Evolutionary conservation across 2,329 filamentous ascomycete genomes (phyloP).

Genomic region (Cladophialophora psammophila): DNA sequence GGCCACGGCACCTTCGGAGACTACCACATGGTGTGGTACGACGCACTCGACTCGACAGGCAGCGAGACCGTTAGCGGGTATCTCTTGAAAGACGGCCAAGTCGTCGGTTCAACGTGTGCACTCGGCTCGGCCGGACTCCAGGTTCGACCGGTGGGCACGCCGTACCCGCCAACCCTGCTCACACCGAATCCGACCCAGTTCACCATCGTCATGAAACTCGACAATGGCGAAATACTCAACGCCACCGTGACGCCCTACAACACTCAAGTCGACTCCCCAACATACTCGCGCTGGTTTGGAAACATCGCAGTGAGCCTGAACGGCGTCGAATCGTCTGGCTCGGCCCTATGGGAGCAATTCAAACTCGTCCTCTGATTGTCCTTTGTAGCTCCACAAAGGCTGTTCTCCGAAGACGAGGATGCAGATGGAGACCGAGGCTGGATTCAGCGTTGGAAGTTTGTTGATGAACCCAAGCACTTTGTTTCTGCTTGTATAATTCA

Average conservation of each 20-base stretch:
- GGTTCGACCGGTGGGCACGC: slow-evolving; percentile 32
- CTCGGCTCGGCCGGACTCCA: slow-evolving; percentile 21
- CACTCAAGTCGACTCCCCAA: slow-evolving; percentile 18
- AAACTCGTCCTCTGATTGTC: neutral
- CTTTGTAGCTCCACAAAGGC: neutral
- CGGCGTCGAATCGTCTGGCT: neutral
- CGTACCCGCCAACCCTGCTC: slow-evolving; percentile 37
- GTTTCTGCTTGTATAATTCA: too few species aligned
- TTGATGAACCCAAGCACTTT: too few species aligned
- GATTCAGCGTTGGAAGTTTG: neutral
- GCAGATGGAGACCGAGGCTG: neutral
- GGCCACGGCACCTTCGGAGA: slow-evolving; percentile 54
- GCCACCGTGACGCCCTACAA: slow-evolving; percentile 12
- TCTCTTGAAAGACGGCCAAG: slow-evolving; percentile 43
- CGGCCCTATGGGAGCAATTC: slow-evolving; percentile 13
- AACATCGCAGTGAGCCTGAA: slow-evolving; percentile 11
- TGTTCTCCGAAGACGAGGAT: neutral
- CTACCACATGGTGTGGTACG: slow-evolving; percentile 57
- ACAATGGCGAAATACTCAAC: slow-evolving; percentile 7
- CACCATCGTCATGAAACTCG: slow-evolving; percentile 21
- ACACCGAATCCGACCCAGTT: slow-evolving; percentile 12
- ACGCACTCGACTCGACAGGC: slow-evolving; percentile 42
- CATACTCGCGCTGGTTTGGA: slow-evolving; percentile 24
- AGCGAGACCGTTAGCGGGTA: slow-evolving; percentile 44
- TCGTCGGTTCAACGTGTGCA: slow-evolving; percentile 43